phyloP scores from a whole-genome alignment of 2,329 filamentous ascomycete genomes.

The Neobulgaria alba region DNA sequence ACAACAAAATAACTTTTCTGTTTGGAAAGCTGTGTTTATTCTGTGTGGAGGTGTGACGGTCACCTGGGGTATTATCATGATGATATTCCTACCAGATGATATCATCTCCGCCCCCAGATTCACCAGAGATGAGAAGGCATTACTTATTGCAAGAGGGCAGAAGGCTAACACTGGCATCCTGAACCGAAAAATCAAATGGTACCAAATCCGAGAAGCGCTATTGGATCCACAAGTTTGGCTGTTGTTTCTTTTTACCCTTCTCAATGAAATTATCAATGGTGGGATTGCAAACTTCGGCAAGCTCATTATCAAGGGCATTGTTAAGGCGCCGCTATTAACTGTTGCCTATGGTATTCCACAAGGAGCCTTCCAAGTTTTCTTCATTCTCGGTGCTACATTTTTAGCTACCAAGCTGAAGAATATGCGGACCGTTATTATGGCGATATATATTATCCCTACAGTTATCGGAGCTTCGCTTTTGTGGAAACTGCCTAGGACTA shows the following conservation, averaged over 20 bases:
- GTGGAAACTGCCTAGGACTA: neutral
- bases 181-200: conserved; percentile 1
- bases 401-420: neutral
- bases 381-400: neutral
- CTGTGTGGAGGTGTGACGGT: neutral
- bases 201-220: conserved; percentile 3
- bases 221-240: neutral
- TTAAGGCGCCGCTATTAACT: conserved; percentile 25
- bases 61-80: neutral
- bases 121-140: neutral
- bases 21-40: neutral
- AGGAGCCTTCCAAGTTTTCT: neutral
- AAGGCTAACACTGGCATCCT: conserved; percentile 1
- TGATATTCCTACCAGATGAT: neutral
- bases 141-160: neutral
- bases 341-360: neutral
- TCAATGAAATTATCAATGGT: neutral
- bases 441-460: neutral
- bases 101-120: neutral
- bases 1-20: conserved; percentile 8
- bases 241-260: neutral
- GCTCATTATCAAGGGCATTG: conserved; percentile 52
- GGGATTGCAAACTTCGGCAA: conserved; percentile 48
- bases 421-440: neutral
- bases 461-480: neutral